Evolutionary conservation across 768 basidiomycete species (phyloP), one percentile per base, ranked within the genome.

Genomic region (Butyriboletus loyo): DNA sequence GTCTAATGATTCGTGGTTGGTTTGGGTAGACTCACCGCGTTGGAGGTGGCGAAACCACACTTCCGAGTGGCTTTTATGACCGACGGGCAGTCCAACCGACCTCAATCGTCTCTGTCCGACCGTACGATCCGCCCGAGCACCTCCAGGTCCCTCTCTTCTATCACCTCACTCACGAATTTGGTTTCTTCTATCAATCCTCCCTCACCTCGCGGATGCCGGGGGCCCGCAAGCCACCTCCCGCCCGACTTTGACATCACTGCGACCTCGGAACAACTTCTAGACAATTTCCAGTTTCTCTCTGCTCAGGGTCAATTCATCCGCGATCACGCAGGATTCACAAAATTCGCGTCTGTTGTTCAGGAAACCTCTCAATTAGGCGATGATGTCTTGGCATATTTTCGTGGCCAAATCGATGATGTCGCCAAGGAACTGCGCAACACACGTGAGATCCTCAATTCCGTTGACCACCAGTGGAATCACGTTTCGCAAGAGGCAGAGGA

Each of bases 41-140:
- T 82, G 32, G 85, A 89, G 53, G 81, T 89, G 9, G 82, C 81
- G 24, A 82, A 81, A 66, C 80, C 84, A 10, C 82, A 87, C 55
- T 85, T 86, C 53, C 78, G 80, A n/a, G 60, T 62, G 17, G 82
- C 79, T 2, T 89, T 89, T 64, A 80, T 78, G 35, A 61, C 73
- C n/a, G 76, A 79, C 22, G 68, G 71, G 6, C 78, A 79, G 44
- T 66, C 64, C 34, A 56, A 73, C n/a, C 78, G 82, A 17, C 72
- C 80, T 8, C 71, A 68, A 34, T 85, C 83, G 9, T 77, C 79
- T 27, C 67, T 81, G 30, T 86, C 83, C 9, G 75, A 73, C 53
- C 76, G 73, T 45, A 85, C 85, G 13, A 75, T 84, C 45, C 78
- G 78, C 39, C 76, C 76, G 0, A 67, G 68, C 30, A 71, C 73